Conservation (phyloP, 306 rosid species). For the Lotus japonicus region DNA sequence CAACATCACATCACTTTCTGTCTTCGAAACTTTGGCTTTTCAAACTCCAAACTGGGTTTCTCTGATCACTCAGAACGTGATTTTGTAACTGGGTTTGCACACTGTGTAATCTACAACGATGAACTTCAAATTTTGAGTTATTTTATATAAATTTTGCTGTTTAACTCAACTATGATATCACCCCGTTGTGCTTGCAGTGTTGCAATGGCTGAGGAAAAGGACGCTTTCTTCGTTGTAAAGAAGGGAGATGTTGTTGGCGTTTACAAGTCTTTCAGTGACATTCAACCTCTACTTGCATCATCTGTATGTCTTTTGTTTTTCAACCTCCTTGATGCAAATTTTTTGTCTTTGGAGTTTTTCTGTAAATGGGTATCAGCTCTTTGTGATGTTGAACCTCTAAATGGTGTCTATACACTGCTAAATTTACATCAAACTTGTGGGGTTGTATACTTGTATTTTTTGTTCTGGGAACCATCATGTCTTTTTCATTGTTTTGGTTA, state of each 20-base stretch:
- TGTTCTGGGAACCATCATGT: not conserved
- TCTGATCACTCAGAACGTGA: not conserved
- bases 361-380: not conserved
- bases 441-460: not conserved
- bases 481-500: not conserved
- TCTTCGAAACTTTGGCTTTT: not conserved
- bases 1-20: too few species aligned
- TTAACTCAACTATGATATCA: not conserved
- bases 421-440: not conserved
- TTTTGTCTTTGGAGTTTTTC: constrained; percentile 4
- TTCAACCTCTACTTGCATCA: too few species aligned
- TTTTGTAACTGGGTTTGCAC: not conserved
- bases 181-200: constrained; percentile 14
- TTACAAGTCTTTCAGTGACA: constrained; percentile 39
- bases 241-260: constrained; percentile 74
- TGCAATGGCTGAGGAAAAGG: constrained; percentile 67
- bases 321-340: not conserved
- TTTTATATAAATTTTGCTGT: not conserved
- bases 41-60: not conserved
- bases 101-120: not conserved
- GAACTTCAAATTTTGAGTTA: not conserved
- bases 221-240: constrained; percentile 65
- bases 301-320: constrained; percentile 14
- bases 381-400: not conserved
- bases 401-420: not conserved